phyloP scores from a whole-genome alignment of 2,329 filamentous ascomycete species.

The Meredithiella fracta region DNA sequence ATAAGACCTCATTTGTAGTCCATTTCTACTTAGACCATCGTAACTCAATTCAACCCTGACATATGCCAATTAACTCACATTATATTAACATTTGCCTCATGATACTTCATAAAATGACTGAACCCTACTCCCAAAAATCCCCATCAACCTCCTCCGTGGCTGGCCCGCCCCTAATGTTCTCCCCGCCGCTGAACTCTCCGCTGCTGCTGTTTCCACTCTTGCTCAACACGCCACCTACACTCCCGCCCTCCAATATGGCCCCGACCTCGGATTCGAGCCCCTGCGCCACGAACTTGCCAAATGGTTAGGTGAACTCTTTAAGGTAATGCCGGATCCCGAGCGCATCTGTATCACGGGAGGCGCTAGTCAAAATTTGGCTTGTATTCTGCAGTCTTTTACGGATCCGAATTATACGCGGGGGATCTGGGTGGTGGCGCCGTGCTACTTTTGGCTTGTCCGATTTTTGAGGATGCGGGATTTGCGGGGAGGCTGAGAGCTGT shows the following conservation, averaged over 20 bases:
- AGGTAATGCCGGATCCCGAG: conserved; percentile 24
- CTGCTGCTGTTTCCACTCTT: conserved; percentile 44
- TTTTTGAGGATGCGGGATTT: conserved; percentile 71
- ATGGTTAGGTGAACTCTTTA: conserved; percentile 40
- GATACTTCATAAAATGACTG: conserved; percentile 14
- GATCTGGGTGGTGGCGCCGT: conserved; percentile 68
- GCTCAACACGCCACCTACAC: conserved; percentile 39
- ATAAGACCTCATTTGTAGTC: too few species aligned
- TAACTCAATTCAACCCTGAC: too few species aligned
- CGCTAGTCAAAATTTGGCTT: conserved; percentile 67
- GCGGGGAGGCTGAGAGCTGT: conserved; percentile 47
- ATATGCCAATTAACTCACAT: too few species aligned
- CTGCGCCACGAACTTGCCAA: conserved; percentile 49
- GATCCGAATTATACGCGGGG: conserved; percentile 59
- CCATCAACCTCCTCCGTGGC: conserved; percentile 50
- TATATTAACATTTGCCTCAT: not conserved
- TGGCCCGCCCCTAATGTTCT: conserved; percentile 51
- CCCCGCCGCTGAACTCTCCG: conserved; percentile 44
- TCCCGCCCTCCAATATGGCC: conserved; percentile 61
- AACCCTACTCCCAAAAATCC: conserved; percentile 20
- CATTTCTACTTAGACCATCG: too few species aligned
- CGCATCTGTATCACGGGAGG: conserved; percentile 72
- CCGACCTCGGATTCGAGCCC: conserved; percentile 57
- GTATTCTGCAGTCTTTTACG: conserved; percentile 61
- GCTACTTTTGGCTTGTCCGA: conserved; percentile 74